phyloP scores from a whole-genome alignment of 495 filamentous ascomycete species.

The Trypethelium eluteriae region DNA sequence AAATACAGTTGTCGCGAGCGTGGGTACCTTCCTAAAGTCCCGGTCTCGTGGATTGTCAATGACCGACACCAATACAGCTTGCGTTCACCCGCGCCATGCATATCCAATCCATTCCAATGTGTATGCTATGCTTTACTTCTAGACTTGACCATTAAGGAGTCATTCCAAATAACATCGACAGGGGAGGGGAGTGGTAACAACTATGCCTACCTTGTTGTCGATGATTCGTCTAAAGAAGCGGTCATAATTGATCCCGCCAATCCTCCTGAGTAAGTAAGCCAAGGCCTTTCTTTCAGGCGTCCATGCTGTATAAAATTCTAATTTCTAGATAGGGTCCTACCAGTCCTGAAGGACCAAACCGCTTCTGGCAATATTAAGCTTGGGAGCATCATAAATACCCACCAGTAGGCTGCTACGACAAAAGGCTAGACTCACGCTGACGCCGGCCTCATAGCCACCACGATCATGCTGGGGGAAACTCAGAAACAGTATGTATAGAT shows the following conservation, averaged over 20 bases:
- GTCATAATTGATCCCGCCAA: constrained; percentile 93
- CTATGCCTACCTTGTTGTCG: constrained; percentile 91
- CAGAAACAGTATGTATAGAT: constrained; percentile 51
- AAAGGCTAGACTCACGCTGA: background rate
- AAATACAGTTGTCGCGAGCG: background rate
- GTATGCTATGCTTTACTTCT: constrained; percentile 47
- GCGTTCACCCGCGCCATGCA: constrained; percentile 59
- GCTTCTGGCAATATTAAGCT: constrained; percentile 67
- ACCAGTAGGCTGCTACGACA: constrained; percentile 59
- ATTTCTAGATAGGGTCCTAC: constrained; percentile 57
- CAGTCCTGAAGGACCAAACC: constrained; percentile 67
- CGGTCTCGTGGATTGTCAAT: background rate
- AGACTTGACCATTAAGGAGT: background rate
- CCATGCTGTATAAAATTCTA: background rate
- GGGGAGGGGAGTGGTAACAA: constrained; percentile 89
- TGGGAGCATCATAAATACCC: constrained; percentile 86
- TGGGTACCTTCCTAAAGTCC: background rate
- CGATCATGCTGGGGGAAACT: constrained; percentile 92
- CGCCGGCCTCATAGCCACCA: constrained; percentile 56
- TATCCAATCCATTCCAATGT: constrained; percentile 97
- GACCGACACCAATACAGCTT: constrained; percentile 12
- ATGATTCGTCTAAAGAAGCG: constrained; percentile 84
- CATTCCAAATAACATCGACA: constrained; percentile 32
- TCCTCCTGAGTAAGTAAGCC: constrained; percentile 83
- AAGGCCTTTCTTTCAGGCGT: background rate